Conservation (phyloP, 2,329 filamentous ascomycete species). For the Neoascochyta sp. region DNA sequence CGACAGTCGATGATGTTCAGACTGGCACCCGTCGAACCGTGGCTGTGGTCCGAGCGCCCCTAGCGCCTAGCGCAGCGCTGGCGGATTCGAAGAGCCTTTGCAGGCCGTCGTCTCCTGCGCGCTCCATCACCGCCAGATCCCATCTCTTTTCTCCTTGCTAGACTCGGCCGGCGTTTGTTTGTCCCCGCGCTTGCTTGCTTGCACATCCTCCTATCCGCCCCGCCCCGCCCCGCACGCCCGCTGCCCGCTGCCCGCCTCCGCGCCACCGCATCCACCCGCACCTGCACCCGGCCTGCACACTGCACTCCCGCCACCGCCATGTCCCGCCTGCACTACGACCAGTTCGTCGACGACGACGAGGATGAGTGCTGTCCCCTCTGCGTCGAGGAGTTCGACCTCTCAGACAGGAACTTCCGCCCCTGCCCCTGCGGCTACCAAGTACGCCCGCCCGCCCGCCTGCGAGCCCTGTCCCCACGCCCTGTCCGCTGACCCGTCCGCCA, state of each 20-base stretch:
- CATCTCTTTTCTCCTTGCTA: conserved; percentile 24
- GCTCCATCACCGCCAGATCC: conserved; percentile 16
- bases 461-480: conserved; percentile 7
- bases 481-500: conserved; percentile 23
- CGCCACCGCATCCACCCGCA: conserved; percentile 15
- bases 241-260: conserved; percentile 5
- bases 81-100: conserved; percentile 7
- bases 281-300: conserved; percentile 4
- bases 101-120: conserved; percentile 3
- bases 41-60: background rate
- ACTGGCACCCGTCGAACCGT: too few species aligned
- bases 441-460: conserved; percentile 33
- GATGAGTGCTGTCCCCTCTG: conserved; percentile 77
- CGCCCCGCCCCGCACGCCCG: conserved; percentile 25
- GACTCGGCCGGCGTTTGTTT: conserved; percentile 34
- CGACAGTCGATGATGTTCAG: conserved; percentile 18
- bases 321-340: conserved; percentile 50
- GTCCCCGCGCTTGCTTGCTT: background rate
- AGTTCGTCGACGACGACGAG: conserved; percentile 54
- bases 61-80: conserved; percentile 3
- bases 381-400: conserved; percentile 97
- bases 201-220: conserved; percentile 5
- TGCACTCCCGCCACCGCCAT: conserved; percentile 32
- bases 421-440: conserved; percentile 99
- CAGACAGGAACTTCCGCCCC: conserved; percentile 92